phyloP scores from a whole-genome alignment of 768 basidiomycete genomes.

The Phaeotremella fagi region DNA sequence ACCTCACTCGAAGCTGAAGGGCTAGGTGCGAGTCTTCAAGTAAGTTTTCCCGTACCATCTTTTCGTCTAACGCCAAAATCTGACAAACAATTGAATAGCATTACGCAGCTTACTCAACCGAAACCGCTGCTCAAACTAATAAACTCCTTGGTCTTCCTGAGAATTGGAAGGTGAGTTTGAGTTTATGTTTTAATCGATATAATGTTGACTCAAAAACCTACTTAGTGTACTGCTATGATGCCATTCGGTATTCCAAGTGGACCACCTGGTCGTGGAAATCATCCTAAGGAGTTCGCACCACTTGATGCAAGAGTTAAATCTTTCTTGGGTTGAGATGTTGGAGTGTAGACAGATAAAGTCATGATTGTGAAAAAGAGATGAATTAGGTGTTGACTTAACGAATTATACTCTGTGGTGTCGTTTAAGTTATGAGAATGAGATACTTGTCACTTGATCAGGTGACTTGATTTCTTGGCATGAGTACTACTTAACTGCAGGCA shows the following conservation, averaged over 20 bases:
- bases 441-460: no score
- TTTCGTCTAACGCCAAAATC: background rate
- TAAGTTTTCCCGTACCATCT: background rate
- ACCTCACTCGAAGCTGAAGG: conserved; percentile 46
- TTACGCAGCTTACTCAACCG: conserved; percentile 9
- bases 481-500: no score
- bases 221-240: conserved; percentile 36
- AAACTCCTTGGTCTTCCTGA: conserved; percentile 18
- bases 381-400: no score
- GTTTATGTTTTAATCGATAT: background rate
- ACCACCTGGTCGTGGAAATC: conserved; percentile 18
- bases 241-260: conserved; percentile 46
- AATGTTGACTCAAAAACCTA: background rate
- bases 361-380: background rate
- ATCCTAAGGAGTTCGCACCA: conserved; percentile 41
- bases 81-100: conserved; percentile 11
- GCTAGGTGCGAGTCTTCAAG: conserved; percentile 46
- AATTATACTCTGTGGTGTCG: no score
- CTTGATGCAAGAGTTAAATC: conserved; percentile 47
- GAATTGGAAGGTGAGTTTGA: conserved; percentile 28
- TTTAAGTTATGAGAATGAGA: no score
- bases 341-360: background rate
- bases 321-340: conserved; percentile 32
- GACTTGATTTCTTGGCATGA: no score
- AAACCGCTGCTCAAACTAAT: conserved; percentile 11